These are phyloP conservation scores for Pyropia haitanensis DNA, from an alignment of 23 red algal species.

Conservation along the genomic window DNA sequence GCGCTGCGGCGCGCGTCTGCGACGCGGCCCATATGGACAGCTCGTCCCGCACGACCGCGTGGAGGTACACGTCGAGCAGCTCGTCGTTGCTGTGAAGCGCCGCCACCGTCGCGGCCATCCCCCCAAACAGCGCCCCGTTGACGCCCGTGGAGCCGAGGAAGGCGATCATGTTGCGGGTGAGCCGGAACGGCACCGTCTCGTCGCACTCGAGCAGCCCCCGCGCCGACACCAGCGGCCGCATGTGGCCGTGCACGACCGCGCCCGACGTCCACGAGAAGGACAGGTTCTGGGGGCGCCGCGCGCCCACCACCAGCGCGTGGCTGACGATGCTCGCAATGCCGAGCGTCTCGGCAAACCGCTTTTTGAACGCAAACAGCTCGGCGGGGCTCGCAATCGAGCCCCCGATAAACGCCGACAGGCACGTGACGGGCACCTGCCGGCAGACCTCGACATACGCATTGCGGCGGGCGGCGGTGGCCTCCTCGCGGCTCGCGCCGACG, in stretches of 20 bases:
- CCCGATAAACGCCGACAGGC: conserved; percentile 36
- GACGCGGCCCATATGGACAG: conserved; percentile 8
- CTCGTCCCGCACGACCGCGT: conserved; percentile 56
- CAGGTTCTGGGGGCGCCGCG: conserved; percentile 67
- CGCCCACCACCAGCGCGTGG: conserved; percentile 66
- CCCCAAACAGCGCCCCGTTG: conserved; percentile 45
- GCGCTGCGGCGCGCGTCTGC: no score
- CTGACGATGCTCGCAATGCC: conserved; percentile 35
- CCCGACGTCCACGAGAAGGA: conserved; percentile 58
- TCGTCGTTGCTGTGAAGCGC: conserved; percentile 24
- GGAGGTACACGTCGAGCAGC: conserved; percentile 22
- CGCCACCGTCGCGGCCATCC: conserved; percentile 46
- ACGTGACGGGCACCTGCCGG: conserved; percentile 23
- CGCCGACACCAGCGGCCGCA: conserved; percentile 29
- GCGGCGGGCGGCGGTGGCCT: conserved; percentile 31
- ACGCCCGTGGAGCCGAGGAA: conserved; percentile 44
- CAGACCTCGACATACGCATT: conserved; percentile 59
- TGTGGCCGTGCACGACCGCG: conserved; percentile 24
- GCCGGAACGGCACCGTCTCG: conserved; percentile 89
- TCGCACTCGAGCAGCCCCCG: conserved; percentile 67
- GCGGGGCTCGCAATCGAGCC: conserved; percentile 17
- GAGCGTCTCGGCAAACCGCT: conserved; percentile 67
- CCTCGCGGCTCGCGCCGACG: conserved; percentile 16
- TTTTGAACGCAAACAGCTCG: conserved; percentile 34
- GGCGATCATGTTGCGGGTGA: conserved; percentile 77